Conservation (phyloP, 208 protist genomes). For the Acanthamoeba sp. region DNA sequence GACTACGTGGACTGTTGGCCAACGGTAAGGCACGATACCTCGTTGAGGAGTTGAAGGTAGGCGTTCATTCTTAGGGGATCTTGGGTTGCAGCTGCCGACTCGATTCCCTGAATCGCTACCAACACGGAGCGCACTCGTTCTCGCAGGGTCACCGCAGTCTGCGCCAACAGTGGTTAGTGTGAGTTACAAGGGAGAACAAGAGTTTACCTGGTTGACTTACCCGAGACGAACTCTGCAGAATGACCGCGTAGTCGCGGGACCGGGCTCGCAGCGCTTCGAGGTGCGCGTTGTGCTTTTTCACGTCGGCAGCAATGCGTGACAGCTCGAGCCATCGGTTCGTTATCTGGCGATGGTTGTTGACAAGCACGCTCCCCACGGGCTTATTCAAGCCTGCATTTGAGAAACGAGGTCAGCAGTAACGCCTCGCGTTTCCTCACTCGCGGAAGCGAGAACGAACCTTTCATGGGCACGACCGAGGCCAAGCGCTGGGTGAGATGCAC, state of each 20-base stretch:
- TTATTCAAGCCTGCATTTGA: slow-evolving; percentile 22
- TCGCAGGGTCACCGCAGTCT: slow-evolving; percentile 9
- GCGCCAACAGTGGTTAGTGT: neutral
- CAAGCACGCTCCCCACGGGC: neutral
- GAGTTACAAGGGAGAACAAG: neutral
- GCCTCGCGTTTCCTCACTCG: too few relatives aligned
- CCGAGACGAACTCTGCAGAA: slow-evolving; percentile 11
- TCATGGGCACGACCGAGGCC: slow-evolving; percentile 21
- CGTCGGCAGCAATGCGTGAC: slow-evolving; percentile 21
- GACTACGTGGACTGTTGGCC: too few relatives aligned
- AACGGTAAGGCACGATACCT: too few relatives aligned
- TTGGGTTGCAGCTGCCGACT: neutral
- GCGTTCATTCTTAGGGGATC: neutral
- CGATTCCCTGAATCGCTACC: neutral
- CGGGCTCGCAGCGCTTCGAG: neutral
- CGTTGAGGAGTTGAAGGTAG: slow-evolving; percentile 18
- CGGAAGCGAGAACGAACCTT: neutral
- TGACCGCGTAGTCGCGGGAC: neutral
- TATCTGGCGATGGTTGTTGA: neutral
- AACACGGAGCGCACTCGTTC: slow-evolving; percentile 14
- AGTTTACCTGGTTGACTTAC: neutral
- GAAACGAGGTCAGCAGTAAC: too few relatives aligned
- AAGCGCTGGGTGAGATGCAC: slow-evolving; percentile 24
- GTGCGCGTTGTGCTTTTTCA: slow-evolving; percentile 63
- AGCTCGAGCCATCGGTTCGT: slow-evolving; percentile 26